phyloP scores from a whole-genome alignment of 805 yeast species.

The Millerago galiae region DNA sequence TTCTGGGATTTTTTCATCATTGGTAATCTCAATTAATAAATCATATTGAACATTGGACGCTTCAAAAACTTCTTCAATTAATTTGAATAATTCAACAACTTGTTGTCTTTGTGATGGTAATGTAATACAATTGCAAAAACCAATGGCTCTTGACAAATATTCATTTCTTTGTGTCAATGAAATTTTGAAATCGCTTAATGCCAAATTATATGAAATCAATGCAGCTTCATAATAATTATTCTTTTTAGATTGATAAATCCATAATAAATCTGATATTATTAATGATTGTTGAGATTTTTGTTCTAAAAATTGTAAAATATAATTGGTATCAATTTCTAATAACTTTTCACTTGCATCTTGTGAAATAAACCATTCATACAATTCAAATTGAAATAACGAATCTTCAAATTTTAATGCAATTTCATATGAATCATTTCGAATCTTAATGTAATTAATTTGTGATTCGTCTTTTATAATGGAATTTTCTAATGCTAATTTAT shows the following conservation, averaged over 20 bases:
- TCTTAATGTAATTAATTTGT: conserved; percentile 33
- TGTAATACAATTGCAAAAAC: conserved; percentile 81
- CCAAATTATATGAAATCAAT: conserved; percentile 61
- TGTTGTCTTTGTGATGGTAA: conserved; percentile 73
- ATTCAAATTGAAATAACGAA: conserved; percentile 81
- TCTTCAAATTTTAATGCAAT: conserved; percentile 71
- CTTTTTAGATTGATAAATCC: conserved; percentile 84
- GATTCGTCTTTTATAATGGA: conserved; percentile 13
- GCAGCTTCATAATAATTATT: conserved; percentile 83
- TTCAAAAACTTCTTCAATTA: conserved; percentile 73
- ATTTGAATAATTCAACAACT: conserved; percentile 61
- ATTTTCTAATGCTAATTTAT: conserved; percentile 48
- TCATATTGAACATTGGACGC: conserved; percentile 79
- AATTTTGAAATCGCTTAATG: conserved; percentile 67
- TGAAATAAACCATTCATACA: conserved; percentile 86
- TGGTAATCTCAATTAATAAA: conserved; percentile 35
- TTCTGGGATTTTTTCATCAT: conserved; percentile 43
- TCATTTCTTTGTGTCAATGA: conserved; percentile 73
- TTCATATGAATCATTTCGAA: conserved; percentile 68
- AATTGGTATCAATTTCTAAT: conserved; percentile 76
- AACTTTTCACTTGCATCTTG: conserved; percentile 74
- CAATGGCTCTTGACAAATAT: conserved; percentile 84
- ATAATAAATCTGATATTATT: conserved; percentile 72
- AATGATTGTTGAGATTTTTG: conserved; percentile 58
- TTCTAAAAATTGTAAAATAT: conserved; percentile 67